phyloP scores from a whole-genome alignment of 495 filamentous ascomycete genomes.

The Cercophora newfieldiana region DNA sequence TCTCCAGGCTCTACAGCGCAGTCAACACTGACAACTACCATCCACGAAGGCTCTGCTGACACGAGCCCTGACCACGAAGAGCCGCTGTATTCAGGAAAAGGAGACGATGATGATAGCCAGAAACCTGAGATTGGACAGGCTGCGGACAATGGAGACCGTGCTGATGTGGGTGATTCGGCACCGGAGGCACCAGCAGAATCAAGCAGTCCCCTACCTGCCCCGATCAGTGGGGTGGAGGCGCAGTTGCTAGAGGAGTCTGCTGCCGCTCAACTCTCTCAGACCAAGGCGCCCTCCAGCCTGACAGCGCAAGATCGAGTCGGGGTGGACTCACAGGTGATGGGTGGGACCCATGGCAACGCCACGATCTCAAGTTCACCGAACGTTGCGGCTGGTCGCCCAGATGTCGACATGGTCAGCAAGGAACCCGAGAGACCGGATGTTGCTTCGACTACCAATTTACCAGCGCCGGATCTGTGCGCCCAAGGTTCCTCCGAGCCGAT shows the following conservation, averaged over 20 bases:
- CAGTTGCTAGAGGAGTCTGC: constrained; percentile 45
- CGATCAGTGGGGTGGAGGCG: constrained; percentile 37
- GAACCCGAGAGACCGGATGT: background rate
- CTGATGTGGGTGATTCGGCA: constrained; percentile 9
- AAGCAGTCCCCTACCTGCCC: background rate
- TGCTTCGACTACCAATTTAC: background rate
- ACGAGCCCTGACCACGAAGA: constrained; percentile 57
- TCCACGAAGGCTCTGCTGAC: constrained; percentile 48
- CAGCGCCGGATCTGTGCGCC: background rate
- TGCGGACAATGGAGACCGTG: constrained; percentile 15
- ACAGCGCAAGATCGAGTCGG: background rate
- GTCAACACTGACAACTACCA: constrained; percentile 39
- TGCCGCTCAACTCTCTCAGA: constrained; percentile 25
- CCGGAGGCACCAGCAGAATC: constrained; percentile 19
- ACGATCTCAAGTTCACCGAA: background rate
- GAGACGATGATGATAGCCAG: constrained; percentile 31
- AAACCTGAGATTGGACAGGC: background rate
- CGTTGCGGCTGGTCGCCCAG: background rate
- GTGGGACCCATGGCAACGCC: background rate
- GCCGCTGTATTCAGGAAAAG: constrained; percentile 39
- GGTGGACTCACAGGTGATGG: background rate
- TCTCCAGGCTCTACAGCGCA: constrained; percentile 49
- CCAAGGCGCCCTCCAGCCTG: background rate
- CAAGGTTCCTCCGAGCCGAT: background rate
- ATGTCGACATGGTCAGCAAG: background rate